Conservation (phyloP, 2,329 filamentous ascomycete genomes). For the Epicoccum nigrum region DNA sequence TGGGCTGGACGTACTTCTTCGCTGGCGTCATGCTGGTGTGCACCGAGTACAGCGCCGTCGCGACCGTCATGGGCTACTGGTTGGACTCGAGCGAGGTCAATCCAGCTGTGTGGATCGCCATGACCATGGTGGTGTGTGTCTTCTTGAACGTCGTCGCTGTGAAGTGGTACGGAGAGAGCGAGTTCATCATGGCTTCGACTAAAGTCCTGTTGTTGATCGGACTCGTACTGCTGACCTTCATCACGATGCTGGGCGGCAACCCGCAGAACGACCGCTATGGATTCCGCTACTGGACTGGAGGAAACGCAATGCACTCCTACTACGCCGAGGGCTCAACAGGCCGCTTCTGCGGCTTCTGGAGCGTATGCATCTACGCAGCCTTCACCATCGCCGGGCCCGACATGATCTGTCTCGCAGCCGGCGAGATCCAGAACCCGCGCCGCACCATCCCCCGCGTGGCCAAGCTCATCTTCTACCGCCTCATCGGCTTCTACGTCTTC, state of each 20-base stretch:
- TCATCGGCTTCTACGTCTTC: conserved; percentile 67
- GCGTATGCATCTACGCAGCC: conserved; percentile 57
- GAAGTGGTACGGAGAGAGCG: conserved; percentile 46
- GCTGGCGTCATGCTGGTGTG: conserved; percentile 43
- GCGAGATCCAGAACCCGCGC: conserved; percentile 65
- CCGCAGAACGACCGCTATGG: conserved; percentile 60
- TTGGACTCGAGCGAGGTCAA: conserved; percentile 39
- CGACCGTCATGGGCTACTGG: conserved; percentile 48
- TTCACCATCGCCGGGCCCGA: conserved; percentile 60
- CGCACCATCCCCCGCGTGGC: conserved; percentile 65
- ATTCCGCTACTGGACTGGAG: conserved; percentile 64
- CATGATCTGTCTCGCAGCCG: conserved; percentile 52
- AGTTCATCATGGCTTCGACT: conserved; percentile 43
- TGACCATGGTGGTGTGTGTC: conserved; percentile 45
- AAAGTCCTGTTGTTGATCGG: conserved; percentile 50
- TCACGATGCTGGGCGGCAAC: conserved; percentile 64
- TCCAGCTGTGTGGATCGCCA: conserved; percentile 45
- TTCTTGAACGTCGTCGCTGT: conserved; percentile 47
- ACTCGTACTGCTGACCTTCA: conserved; percentile 59
- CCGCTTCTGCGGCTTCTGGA: conserved; percentile 51
- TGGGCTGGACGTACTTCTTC: conserved; percentile 68
- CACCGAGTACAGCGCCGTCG: conserved; percentile 39
- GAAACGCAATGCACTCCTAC: conserved; percentile 58
- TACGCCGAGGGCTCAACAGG: conserved; percentile 55
- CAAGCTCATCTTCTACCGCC: conserved; percentile 65